Percentiles rank a stretch among this genome's conserved stretches.
Conservation (phyloP, 352 stramenopile species). For the Plasmopara muralis region DNA sequence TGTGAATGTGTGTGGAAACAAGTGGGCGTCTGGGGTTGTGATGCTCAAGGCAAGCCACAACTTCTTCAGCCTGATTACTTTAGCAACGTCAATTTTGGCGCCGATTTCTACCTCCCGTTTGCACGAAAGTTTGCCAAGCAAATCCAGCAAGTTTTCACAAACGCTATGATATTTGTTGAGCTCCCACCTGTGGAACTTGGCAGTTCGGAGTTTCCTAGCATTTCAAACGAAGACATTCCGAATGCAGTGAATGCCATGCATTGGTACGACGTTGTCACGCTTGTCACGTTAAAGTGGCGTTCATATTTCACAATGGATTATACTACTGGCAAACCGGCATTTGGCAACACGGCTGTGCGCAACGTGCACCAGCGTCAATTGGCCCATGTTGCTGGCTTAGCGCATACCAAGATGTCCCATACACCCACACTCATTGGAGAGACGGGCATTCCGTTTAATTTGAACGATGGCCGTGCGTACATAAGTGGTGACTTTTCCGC, state of each 20-base stretch:
- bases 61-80: slow-evolving; percentile 65
- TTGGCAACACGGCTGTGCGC: slow-evolving; percentile 47
- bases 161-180: slow-evolving; percentile 71
- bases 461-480: slow-evolving; percentile 38
- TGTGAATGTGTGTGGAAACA: slow-evolving; percentile 67
- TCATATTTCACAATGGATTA: slow-evolving; percentile 69
- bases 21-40: slow-evolving; percentile 58
- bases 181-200: slow-evolving; percentile 62
- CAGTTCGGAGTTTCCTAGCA: slow-evolving; percentile 42
- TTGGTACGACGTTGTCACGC: slow-evolving; percentile 85
- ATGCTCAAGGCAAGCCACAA: slow-evolving; percentile 22
- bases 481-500: slow-evolving; percentile 36
- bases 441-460: slow-evolving; percentile 53
- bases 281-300: slow-evolving; percentile 62
- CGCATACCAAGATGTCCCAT: slow-evolving; percentile 28
- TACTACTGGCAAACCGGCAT: slow-evolving; percentile 40
- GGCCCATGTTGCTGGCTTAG: slow-evolving; percentile 41
- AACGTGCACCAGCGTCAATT: slow-evolving; percentile 53
- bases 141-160: slow-evolving; percentile 46
- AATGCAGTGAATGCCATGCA: slow-evolving; percentile 77
- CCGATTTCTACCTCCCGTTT: slow-evolving; percentile 73
- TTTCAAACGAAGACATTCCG: slow-evolving; percentile 37
- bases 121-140: slow-evolving; percentile 37
- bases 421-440: slow-evolving; percentile 53
- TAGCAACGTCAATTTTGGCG: slow-evolving; percentile 48